Conservation (phyloP, 164 flowering plant genomes). For the Echeveria elegans region DNA sequence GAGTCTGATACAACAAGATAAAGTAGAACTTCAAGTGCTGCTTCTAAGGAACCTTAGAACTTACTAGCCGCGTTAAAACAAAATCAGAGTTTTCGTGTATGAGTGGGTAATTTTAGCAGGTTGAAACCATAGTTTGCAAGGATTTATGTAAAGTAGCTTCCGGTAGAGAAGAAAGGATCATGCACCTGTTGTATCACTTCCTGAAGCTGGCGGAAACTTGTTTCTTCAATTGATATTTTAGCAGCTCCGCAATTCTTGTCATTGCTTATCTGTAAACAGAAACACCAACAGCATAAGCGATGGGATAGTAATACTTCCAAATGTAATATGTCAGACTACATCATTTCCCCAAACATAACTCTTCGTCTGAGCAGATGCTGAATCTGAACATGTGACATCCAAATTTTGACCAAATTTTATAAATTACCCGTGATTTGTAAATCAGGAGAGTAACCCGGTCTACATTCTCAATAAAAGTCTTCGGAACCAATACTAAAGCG, state of each 20-base stretch:
- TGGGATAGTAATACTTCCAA: conserved; percentile 20
- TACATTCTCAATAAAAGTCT: too few species aligned
- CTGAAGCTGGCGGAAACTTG: conserved; percentile 76
- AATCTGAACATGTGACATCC: conserved; percentile 16
- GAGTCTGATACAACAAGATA: too few species aligned
- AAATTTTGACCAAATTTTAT: conserved; percentile 12
- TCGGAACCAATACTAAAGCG: background rate
- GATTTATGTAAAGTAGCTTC: background rate
- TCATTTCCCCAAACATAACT: conserved; percentile 21
- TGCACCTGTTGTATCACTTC: conserved; percentile 76
- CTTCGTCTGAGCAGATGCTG: conserved; percentile 18
- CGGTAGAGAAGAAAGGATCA: background rate
- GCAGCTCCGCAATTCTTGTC: conserved; percentile 43
- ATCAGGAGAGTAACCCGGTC: background rate
- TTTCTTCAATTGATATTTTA: conserved; percentile 52
- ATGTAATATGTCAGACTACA: conserved; percentile 27
- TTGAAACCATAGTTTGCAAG: background rate
- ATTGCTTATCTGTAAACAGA: conserved; percentile 45
- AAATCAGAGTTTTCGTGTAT: background rate
- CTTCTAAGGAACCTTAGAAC: too few species aligned
- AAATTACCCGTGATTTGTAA: background rate
- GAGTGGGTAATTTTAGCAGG: background rate
- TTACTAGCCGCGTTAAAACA: too few species aligned
- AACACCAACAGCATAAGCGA: conserved; percentile 35
- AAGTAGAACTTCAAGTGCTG: too few species aligned